These are phyloP conservation scores for Pichia sp. DNA, from an alignment of 1,139 yeast genomes.

Conservation along the genomic window DNA sequence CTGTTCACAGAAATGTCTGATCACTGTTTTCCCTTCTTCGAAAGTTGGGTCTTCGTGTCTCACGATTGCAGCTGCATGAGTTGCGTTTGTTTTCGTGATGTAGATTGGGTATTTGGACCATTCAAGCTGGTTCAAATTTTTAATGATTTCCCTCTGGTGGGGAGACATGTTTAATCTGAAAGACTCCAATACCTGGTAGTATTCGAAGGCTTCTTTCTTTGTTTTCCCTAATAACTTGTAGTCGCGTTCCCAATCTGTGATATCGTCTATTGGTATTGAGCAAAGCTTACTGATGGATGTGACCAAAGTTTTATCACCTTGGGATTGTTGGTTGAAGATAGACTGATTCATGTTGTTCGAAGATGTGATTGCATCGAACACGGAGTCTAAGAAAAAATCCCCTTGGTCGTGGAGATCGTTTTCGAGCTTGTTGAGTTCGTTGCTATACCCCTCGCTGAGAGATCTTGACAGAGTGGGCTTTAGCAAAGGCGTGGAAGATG, in stretches of 20 bases:
- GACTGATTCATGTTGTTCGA: constrained; percentile 23
- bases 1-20: constrained; percentile 58
- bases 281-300: constrained; percentile 27
- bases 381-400: constrained; percentile 54
- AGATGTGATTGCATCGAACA: constrained; percentile 52
- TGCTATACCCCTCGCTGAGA: constrained; percentile 31
- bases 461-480: constrained; percentile 29
- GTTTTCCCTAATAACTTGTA: constrained; percentile 6
- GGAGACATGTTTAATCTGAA: constrained; percentile 39
- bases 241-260: constrained; percentile 14
- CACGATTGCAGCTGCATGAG: constrained; percentile 81
- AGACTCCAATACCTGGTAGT: constrained; percentile 24
- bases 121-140: constrained; percentile 49
- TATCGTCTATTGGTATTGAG: constrained; percentile 22
- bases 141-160: constrained; percentile 50
- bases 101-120: constrained; percentile 75
- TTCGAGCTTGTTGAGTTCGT: constrained; percentile 32
- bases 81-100: constrained; percentile 57
- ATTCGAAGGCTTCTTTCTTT: constrained; percentile 18
- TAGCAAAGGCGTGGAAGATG: constrained; percentile 13
- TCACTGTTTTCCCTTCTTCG: constrained; percentile 66
- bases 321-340: constrained; percentile 20
- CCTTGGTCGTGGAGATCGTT: constrained; percentile 48
- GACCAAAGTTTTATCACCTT: constrained; percentile 23
- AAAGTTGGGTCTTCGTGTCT: constrained; percentile 47